Conservation (phyloP, 148 eudicot genomes). For the Selenicereus undatus region DNA sequence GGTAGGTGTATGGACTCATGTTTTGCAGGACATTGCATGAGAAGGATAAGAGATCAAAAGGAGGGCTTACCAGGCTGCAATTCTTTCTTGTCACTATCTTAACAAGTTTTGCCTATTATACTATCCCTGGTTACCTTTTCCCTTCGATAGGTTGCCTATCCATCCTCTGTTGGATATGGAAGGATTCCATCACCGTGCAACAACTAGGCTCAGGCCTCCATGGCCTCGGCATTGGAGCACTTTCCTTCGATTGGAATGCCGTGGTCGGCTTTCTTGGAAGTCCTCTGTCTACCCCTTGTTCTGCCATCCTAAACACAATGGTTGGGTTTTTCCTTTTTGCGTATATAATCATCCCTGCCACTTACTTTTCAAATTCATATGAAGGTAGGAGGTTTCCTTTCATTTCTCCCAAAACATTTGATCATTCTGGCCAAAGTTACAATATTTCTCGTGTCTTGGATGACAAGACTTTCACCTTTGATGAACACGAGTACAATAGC, state of each 20-base stretch:
- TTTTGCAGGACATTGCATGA: conserved; percentile 40
- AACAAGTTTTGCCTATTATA: conserved; percentile 42
- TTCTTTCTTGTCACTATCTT: conserved; percentile 33
- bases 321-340: conserved; percentile 35
- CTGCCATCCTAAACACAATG: conserved; percentile 29
- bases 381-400: conserved; percentile 43
- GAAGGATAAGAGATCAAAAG: conserved; percentile 36
- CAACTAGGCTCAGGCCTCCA: conserved; percentile 47
- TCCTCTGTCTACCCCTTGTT: conserved; percentile 46
- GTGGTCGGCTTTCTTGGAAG: conserved; percentile 34
- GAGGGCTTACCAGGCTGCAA: conserved; percentile 35
- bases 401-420: conserved; percentile 35
- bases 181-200: conserved; percentile 34
- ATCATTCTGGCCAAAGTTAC: conserved; percentile 31
- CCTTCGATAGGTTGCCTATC: conserved; percentile 43
- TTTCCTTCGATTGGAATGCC: conserved; percentile 46
- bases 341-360: conserved; percentile 33
- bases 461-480: conserved; percentile 40
- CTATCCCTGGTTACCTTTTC: conserved; percentile 47
- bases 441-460: conserved; percentile 37
- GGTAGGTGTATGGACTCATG: neutral
- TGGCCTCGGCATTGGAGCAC: conserved; percentile 50
- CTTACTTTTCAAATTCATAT: conserved; percentile 34
- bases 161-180: conserved; percentile 42
- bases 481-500: conserved; percentile 39